phyloP scores from a whole-genome alignment of 306 rosid genomes.

The Fragaria ananassa region DNA sequence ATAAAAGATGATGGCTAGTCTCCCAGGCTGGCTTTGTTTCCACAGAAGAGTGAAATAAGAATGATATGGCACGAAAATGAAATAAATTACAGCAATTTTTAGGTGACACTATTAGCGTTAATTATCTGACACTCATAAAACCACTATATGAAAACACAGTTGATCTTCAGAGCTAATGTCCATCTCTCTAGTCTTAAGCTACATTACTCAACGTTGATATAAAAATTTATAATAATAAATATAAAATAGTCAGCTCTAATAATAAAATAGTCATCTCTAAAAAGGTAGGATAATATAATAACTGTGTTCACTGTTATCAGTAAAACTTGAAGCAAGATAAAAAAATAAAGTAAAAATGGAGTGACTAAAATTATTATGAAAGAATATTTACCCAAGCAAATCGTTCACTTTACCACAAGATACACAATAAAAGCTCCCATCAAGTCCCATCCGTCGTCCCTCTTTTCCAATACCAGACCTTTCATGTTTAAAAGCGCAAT shows the following conservation, averaged over 20 bases:
- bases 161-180: background rate
- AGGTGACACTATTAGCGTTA: background rate
- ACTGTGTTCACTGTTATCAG: background rate
- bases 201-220: background rate
- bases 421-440: constrained; percentile 80
- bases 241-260: background rate
- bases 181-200: background rate
- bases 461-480: constrained; percentile 62
- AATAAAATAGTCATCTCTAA: background rate
- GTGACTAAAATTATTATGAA: background rate
- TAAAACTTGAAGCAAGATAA: background rate
- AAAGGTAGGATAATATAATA: background rate
- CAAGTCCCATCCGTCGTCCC: constrained; percentile 45
- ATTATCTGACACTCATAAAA: background rate
- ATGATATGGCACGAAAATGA: background rate
- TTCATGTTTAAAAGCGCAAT: constrained; percentile 78
- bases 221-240: background rate
- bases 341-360: background rate
- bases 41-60: too few species aligned
- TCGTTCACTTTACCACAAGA: constrained; percentile 85
- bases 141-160: background rate
- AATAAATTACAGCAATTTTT: background rate
- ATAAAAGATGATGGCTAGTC: background rate
- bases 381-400: constrained; percentile 68
- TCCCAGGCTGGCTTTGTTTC: background rate